Evolutionary conservation across 2,329 filamentous ascomycete species (phyloP).

Genomic region (Emmonsia crescens): DNA sequence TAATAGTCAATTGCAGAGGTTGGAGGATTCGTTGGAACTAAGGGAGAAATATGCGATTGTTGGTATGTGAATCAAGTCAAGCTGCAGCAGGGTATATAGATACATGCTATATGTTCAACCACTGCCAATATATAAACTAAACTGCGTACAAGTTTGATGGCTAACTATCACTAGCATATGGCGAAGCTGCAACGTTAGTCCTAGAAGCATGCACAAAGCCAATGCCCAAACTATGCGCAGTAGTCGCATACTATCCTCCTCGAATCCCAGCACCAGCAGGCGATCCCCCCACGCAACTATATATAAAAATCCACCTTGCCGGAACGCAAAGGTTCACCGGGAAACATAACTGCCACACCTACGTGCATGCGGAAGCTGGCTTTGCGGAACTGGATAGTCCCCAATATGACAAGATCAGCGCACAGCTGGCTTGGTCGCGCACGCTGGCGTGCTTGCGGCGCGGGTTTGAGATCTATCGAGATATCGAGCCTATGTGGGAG

Average conservation of each 20-base stretch:
- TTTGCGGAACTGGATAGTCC: conserved; percentile 63
- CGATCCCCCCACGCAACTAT: conserved; percentile 26
- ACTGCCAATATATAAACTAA: not conserved
- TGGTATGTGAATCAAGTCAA: not conserved
- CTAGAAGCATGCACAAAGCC: conserved; percentile 49
- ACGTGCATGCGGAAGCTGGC: conserved; percentile 47
- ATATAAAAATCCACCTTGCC: conserved; percentile 49
- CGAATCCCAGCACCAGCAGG: conserved; percentile 42
- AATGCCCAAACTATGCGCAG: conserved; percentile 46
- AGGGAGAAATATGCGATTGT: conserved; percentile 53
- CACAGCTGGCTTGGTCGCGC: conserved; percentile 59
- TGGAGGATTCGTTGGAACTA: conserved; percentile 45
- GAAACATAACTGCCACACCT: conserved; percentile 41
- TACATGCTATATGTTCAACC: not conserved
- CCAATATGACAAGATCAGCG: conserved; percentile 53
- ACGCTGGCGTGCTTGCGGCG: conserved; percentile 49
- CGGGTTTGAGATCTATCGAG: conserved; percentile 42
- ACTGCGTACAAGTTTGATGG: not conserved
- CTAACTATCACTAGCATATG: conserved; percentile 40
- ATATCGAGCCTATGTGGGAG: conserved; percentile 24
- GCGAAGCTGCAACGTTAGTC: conserved; percentile 49
- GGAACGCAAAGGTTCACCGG: conserved; percentile 32
- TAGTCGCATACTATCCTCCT: conserved; percentile 54
- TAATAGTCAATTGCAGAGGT: conserved; percentile 38
- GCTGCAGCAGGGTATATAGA: too few relatives aligned